Evolutionary conservation across 441 rosid genomes (phyloP), one percentile per base, ranked within the genome.

Genomic region (Erysimum cheiri): DNA sequence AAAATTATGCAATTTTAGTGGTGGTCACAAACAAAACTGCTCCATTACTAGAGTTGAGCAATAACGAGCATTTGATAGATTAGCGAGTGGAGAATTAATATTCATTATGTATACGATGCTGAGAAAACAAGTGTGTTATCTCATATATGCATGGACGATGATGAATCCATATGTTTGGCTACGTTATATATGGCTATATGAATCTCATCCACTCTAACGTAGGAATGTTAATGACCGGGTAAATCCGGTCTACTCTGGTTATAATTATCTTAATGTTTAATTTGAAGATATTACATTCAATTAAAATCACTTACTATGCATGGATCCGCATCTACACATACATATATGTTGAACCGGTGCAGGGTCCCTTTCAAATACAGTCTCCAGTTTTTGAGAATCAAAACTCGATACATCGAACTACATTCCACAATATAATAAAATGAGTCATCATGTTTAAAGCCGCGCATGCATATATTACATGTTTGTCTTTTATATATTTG

Each of bases 331-430:
- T 44, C 9, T 41, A 67, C 24, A 67, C 24, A 35, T 41, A 13
- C 41, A 43, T 12, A 67, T 57, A 57, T 46, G 35, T 35, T 29
- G 44, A 60, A 52, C 12, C 17, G 33, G 13, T 32, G 15, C n/a
- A n/a, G n/a, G 60, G 17, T 50, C 60, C 40, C 36, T 17, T 36
- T 50, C 47, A 59, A 65, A 22, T 4, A 15, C 12, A 58, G 31
- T 59, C 63, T 29, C 57, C 24, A 48, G 29, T 4, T 28, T 29
- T 72, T 10, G 19, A 47, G 52, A 72, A 64, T n/a, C 44, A 39
- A 48, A 72, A 39, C 46, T 65, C 29, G 46, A 57, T 57, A 66
- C 67, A 73, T 59, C 61, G 72, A 73, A 59, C 55, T 32, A 31
- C 4, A 66, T 24, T 41, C 33, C 10, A 66, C 5, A 49, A 41